phyloP scores from a whole-genome alignment of 768 basidiomycete species.

The Lepiota subincarnata region DNA sequence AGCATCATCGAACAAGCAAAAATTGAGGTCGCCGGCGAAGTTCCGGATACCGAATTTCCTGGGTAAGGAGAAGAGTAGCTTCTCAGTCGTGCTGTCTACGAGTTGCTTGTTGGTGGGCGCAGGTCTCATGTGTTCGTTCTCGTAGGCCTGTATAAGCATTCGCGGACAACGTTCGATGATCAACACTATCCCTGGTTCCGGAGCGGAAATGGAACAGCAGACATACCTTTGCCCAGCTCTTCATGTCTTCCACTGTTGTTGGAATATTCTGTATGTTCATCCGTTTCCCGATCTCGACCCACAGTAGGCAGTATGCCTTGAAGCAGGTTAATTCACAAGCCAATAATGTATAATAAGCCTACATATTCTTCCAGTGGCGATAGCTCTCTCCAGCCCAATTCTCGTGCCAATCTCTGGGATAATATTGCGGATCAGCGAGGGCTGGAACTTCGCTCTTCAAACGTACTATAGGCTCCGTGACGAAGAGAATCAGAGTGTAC shows the following conservation, averaged over 20 bases:
- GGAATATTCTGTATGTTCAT: conserved; percentile 49
- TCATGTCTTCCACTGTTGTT: conserved; percentile 30
- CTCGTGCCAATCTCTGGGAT: conserved; percentile 8
- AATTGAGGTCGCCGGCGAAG: conserved; percentile 27
- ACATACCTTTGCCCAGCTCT: conserved; percentile 34
- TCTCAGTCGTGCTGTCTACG: conserved; percentile 34
- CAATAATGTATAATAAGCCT: not conserved
- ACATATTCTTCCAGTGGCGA: conserved; percentile 37
- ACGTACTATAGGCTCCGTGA: conserved; percentile 22
- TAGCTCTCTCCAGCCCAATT: conserved; percentile 16
- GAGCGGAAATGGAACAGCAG: not conserved
- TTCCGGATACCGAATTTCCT: conserved; percentile 32
- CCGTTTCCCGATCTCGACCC: conserved; percentile 40
- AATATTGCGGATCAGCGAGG: not conserved
- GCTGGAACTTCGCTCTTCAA: not conserved
- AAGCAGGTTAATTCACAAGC: not conserved
- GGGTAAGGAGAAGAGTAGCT: conserved; percentile 37
- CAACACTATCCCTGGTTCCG: not conserved
- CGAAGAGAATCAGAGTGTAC: conserved; percentile 28
- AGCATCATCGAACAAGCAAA: conserved; percentile 37
- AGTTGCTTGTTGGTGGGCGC: conserved; percentile 35
- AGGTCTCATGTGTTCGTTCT: conserved; percentile 37
- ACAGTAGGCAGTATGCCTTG: conserved; percentile 39
- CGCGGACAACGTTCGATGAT: not conserved
- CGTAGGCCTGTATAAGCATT: conserved; percentile 31